A percentile compares a stretch with the other conserved stretches of the same genome.
These are phyloP conservation scores for Saccharomycopsis schoenii DNA, from an alignment of 805 yeast genomes.

Conservation along the genomic window DNA sequence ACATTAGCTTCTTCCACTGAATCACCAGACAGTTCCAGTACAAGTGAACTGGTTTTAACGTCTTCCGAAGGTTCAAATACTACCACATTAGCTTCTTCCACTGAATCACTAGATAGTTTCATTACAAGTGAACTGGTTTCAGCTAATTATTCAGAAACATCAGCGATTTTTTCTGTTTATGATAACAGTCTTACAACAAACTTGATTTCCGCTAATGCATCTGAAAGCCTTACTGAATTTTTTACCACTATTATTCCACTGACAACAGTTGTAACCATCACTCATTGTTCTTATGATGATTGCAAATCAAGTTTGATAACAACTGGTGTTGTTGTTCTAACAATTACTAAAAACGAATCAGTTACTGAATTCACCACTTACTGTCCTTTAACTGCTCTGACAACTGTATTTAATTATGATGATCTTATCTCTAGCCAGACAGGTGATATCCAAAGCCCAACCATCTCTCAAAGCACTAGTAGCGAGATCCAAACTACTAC, in stretches of 20 bases:
- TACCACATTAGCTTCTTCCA: too few species aligned
- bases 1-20: too few species aligned
- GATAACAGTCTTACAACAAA: too few species aligned
- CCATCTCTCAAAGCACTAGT: background rate
- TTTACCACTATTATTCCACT: background rate
- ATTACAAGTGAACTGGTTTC: background rate
- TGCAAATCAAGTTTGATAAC: conserved; percentile 21
- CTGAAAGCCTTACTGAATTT: background rate
- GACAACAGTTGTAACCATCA: conserved; percentile 25
- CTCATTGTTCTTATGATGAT: conserved; percentile 20
- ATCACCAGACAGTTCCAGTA: background rate
- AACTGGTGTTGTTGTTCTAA: conserved; percentile 23
- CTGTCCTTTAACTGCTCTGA: conserved; percentile 22
- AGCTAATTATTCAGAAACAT: background rate
- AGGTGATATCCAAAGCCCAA: too few species aligned
- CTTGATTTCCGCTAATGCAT: background rate
- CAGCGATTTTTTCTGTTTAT: background rate
- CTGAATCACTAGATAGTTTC: background rate
- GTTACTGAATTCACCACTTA: conserved; percentile 23
- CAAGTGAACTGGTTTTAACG: too few species aligned
- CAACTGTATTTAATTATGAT: background rate
- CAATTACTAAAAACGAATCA: conserved; percentile 21
- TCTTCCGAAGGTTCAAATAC: too few species aligned
- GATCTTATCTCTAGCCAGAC: background rate
- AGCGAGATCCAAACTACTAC: background rate